Evolutionary conservation across 345 rosid species (phyloP).

Genomic region (Clausena lansium): DNA sequence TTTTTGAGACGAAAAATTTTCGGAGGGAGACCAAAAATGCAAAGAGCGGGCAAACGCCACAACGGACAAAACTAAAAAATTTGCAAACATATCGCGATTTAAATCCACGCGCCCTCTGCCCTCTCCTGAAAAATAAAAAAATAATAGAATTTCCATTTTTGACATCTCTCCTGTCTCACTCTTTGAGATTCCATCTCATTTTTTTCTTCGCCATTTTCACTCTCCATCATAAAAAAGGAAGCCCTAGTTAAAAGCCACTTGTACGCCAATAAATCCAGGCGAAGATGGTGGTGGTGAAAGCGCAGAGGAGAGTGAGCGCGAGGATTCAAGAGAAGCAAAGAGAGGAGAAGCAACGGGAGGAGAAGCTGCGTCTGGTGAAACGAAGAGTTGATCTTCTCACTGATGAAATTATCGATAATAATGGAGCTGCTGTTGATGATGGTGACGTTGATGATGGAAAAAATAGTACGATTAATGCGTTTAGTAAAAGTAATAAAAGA

Average conservation of each 20-base stretch:
- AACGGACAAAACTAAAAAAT: background rate
- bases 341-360: constrained; percentile 31
- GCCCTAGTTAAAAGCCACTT: background rate
- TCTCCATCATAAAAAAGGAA: background rate
- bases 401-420: background rate
- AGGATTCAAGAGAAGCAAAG: constrained; percentile 38
- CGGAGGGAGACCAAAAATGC: background rate
- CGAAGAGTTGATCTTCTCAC: constrained; percentile 37
- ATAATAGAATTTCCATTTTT: too few relatives aligned
- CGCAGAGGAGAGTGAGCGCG: constrained; percentile 33
- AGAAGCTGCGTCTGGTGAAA: constrained; percentile 46
- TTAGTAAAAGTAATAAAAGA: background rate
- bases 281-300: constrained; percentile 6
- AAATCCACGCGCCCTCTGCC: too few relatives aligned
- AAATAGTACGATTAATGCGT: constrained; percentile 8
- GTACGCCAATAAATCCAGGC: background rate
- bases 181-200: too few relatives aligned
- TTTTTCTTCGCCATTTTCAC: too few relatives aligned
- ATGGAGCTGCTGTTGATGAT: background rate
- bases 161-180: too few relatives aligned
- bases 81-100: too few relatives aligned
- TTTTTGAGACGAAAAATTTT: background rate
- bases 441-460: background rate
- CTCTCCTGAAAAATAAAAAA: too few relatives aligned
- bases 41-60: constrained; percentile 19